phyloP scores from a whole-genome alignment of 345 rosid genomes.

The Cardamine chenopodiifolia region DNA sequence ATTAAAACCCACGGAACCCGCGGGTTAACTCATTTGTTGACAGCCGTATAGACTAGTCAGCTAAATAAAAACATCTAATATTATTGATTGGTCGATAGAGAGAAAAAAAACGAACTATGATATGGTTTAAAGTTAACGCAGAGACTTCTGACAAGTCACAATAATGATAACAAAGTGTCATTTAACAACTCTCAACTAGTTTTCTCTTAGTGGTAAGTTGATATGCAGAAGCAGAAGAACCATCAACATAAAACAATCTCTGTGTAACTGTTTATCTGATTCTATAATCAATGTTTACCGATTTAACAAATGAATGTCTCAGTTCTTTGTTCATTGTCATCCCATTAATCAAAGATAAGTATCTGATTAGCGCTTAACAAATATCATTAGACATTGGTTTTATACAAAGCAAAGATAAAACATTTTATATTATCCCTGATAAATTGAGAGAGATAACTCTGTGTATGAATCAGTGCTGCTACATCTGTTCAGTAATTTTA shows the following conservation, averaged over 20 bases:
- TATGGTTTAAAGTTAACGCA: too few species aligned
- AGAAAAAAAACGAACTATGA: too few species aligned
- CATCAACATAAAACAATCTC: not conserved
- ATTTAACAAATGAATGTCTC: conserved; percentile 7
- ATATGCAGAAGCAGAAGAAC: not conserved
- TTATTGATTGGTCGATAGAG: too few species aligned
- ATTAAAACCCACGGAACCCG: too few species aligned
- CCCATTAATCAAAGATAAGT: not conserved
- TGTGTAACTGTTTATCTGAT: not conserved
- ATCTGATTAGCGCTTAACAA: not conserved
- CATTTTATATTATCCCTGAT: conserved; percentile 14
- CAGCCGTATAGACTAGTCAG: too few species aligned
- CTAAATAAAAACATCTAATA: too few species aligned
- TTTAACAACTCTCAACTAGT: conserved; percentile 17
- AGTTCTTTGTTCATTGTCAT: not conserved
- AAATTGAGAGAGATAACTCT: conserved; percentile 23
- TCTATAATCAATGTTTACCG: not conserved
- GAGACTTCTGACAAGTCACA: not conserved
- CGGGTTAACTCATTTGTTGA: too few species aligned
- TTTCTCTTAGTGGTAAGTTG: not conserved
- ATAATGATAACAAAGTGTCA: not conserved
- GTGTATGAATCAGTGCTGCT: conserved; percentile 25
- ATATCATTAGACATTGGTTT: not conserved
- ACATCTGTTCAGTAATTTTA: conserved; percentile 18
- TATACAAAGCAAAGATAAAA: not conserved